Evolutionary conservation across 306 rosid genomes (phyloP).

Genomic region (Urtica urens): DNA sequence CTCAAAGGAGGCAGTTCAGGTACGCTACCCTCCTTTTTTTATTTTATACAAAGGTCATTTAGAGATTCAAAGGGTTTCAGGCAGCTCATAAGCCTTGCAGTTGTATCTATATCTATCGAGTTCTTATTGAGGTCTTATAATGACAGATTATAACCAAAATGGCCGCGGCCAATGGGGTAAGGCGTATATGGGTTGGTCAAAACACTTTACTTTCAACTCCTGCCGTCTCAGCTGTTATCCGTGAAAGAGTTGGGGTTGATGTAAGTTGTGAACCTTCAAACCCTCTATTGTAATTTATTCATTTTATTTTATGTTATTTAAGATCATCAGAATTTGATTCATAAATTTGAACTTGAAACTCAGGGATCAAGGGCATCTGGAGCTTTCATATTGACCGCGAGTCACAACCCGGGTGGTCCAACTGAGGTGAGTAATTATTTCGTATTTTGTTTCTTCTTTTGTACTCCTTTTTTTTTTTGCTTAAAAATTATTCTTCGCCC

Average conservation of each 20-base stretch:
- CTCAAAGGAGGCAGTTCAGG: slow-evolving; percentile 95
- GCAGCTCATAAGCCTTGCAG: neutral
- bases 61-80: too few species aligned
- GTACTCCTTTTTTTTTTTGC: neutral
- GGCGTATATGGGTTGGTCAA: slow-evolving; percentile 88
- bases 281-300: too few species aligned
- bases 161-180: slow-evolving; percentile 93
- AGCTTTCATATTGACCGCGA: slow-evolving; percentile 93
- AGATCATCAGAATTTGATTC: neutral
- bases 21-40: slow-evolving; percentile 17
- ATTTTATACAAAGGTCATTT: neutral
- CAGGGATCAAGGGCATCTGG: slow-evolving; percentile 94
- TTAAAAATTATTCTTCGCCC: too few species aligned
- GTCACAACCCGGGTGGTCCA: slow-evolving; percentile 99
- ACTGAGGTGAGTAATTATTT: slow-evolving; percentile 54
- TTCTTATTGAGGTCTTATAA: slow-evolving; percentile 2
- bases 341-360: slow-evolving; percentile 11
- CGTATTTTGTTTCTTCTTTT: too few species aligned
- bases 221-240: slow-evolving; percentile 92
- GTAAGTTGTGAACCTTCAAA: slow-evolving; percentile 37
- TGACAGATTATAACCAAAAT: slow-evolving; percentile 76
- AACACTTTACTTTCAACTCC: slow-evolving; percentile 98
- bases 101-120: slow-evolving; percentile 6
- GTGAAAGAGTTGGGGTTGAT: slow-evolving; percentile 83
- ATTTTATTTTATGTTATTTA: too few species aligned